These are phyloP conservation scores for Colletotrichum ledebouriae DNA, from an alignment of 2,329 filamentous ascomycete species.

Conservation along the genomic window DNA sequence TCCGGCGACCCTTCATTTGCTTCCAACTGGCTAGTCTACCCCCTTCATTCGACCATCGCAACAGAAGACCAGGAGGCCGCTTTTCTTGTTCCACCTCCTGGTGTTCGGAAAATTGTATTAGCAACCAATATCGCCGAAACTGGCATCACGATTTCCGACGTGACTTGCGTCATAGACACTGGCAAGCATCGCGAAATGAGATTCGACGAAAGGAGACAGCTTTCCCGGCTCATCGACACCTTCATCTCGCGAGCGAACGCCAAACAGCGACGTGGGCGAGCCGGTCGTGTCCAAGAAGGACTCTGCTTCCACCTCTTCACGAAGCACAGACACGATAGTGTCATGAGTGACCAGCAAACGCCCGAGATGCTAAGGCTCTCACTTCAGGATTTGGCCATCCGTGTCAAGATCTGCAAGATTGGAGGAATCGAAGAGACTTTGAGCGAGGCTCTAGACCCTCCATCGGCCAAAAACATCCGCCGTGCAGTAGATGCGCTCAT, in stretches of 20 bases:
- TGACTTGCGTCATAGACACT: slow-evolving; percentile 96
- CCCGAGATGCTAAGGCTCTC: slow-evolving; percentile 96
- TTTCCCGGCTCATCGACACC: slow-evolving; percentile 91
- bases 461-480: slow-evolving; percentile 91
- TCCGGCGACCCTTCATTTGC: slow-evolving; percentile 81
- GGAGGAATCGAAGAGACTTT: slow-evolving; percentile 94
- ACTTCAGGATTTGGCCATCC: slow-evolving; percentile 92
- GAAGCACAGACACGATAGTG: slow-evolving; percentile 84
- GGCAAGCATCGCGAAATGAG: slow-evolving; percentile 98
- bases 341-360: slow-evolving; percentile 92
- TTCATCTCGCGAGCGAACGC: slow-evolving; percentile 97
- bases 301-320: slow-evolving; percentile 98
- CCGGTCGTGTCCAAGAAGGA: slow-evolving; percentile 94
- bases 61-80: slow-evolving; percentile 97
- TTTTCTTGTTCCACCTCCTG: slow-evolving; percentile 85
- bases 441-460: slow-evolving; percentile 88
- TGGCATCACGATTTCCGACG: slow-evolving; percentile 97
- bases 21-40: slow-evolving; percentile 85
- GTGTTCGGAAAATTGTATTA: slow-evolving; percentile 91
- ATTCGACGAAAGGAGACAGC: slow-evolving; percentile 91
- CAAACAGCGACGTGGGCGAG: slow-evolving; percentile 92
- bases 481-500: slow-evolving; percentile 93
- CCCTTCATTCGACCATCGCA: slow-evolving; percentile 93
- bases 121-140: slow-evolving; percentile 99
- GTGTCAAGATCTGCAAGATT: slow-evolving; percentile 97